These are phyloP conservation scores for Penicillium sp. DNA, from an alignment of 2,329 filamentous ascomycete genomes.

Conservation along the genomic window DNA sequence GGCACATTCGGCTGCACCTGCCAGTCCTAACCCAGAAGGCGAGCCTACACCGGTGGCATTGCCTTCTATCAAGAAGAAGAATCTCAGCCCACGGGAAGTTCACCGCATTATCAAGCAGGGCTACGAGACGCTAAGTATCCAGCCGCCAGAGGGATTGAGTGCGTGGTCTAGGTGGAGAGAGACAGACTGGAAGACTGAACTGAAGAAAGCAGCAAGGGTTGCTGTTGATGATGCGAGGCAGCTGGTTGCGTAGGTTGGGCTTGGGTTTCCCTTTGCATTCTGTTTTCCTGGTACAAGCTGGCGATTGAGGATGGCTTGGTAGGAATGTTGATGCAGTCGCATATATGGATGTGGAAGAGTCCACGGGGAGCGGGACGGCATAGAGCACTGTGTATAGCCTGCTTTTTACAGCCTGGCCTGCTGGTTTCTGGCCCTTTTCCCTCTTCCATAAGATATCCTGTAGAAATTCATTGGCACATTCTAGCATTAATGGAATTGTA, in stretches of 20 bases:
- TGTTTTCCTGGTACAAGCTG: not conserved
- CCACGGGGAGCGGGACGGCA: not conserved
- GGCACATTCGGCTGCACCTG: slow-evolving; percentile 28
- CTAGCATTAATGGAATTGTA: not conserved
- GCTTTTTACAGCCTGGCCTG: not conserved
- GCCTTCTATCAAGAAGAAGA: slow-evolving; percentile 52
- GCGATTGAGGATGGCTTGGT: not conserved
- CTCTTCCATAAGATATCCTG: slow-evolving; percentile 2
- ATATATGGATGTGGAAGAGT: not conserved
- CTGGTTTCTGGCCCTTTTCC: not conserved
- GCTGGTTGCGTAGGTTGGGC: slow-evolving; percentile 36
- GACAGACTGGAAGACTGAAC: slow-evolving; percentile 74
- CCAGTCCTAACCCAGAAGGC: slow-evolving; percentile 22
- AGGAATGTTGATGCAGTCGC: not conserved
- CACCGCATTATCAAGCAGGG: slow-evolving; percentile 92
- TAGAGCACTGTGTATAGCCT: not conserved
- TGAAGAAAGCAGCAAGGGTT: slow-evolving; percentile 84
- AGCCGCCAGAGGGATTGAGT: slow-evolving; percentile 81
- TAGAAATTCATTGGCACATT: not conserved
- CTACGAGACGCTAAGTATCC: slow-evolving; percentile 91
- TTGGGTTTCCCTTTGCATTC: not conserved
- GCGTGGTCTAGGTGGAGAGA: slow-evolving; percentile 85
- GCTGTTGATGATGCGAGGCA: slow-evolving; percentile 69
- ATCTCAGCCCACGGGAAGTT: slow-evolving; percentile 79
- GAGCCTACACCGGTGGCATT: slow-evolving; percentile 28